Conservation (phyloP, 148 eudicot genomes). For the Vaccinium vitisidaea region DNA sequence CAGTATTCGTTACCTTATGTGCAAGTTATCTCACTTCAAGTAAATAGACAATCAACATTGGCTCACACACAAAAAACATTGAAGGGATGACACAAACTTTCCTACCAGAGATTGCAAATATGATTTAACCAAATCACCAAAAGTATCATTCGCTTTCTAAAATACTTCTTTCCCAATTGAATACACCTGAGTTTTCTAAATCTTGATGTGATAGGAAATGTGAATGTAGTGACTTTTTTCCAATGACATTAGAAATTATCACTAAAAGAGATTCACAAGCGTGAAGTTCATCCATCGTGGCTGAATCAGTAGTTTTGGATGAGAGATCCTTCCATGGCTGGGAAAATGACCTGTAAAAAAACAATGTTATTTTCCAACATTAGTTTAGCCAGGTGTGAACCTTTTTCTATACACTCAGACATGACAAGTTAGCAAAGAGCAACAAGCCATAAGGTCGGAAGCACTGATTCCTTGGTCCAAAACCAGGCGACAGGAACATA, state of each 20-base stretch:
- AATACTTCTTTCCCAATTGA: slow-evolving; percentile 62
- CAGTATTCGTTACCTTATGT: not conserved
- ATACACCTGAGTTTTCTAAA: slow-evolving; percentile 44
- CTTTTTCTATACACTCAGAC: not conserved
- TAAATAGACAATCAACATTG: not conserved
- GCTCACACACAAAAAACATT: not conserved
- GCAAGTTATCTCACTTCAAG: not conserved
- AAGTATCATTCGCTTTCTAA: slow-evolving; percentile 25
- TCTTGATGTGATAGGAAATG: slow-evolving; percentile 39
- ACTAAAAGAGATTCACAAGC: slow-evolving; percentile 68
- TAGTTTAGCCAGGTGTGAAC: not conserved
- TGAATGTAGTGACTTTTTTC: slow-evolving; percentile 32
- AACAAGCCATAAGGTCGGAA: not conserved
- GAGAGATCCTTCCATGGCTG: slow-evolving; percentile 58
- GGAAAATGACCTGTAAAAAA: slow-evolving; percentile 60
- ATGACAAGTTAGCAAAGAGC: not conserved
- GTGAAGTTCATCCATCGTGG: slow-evolving; percentile 52
- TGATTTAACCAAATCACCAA: not conserved
- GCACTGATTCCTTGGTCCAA: not conserved
- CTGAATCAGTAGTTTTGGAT: slow-evolving; percentile 29
- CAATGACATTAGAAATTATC: slow-evolving; percentile 38
- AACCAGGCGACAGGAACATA: not conserved
- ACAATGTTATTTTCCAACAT: not conserved
- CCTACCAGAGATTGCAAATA: not conserved
- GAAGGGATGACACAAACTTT: not conserved